Conservation (phyloP, 768 basidiomycete genomes). For the Crassisporium funariophilum region DNA sequence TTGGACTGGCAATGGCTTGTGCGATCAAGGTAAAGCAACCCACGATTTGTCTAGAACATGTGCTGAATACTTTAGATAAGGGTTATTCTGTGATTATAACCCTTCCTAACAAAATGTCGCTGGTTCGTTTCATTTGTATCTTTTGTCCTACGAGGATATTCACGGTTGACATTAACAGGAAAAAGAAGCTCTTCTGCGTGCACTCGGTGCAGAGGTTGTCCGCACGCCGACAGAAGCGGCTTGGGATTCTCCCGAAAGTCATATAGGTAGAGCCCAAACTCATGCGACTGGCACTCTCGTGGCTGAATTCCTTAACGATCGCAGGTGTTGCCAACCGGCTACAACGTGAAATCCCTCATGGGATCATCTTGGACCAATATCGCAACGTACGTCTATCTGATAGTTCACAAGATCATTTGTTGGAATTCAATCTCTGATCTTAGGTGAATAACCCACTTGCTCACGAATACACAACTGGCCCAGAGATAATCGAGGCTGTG, state of each 20-base stretch:
- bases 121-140: conserved; percentile 40
- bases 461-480: conserved; percentile 88
- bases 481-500: conserved; percentile 87
- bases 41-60: conserved; percentile 22
- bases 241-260: conserved; percentile 87
- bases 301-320: conserved; percentile 87
- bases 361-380: conserved; percentile 93
- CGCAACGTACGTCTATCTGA: conserved; percentile 55
- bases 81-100: conserved; percentile 90
- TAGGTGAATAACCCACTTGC: conserved; percentile 86
- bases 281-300: conserved; percentile 48
- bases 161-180: conserved; percentile 47
- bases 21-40: conserved; percentile 78
- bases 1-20: conserved; percentile 91
- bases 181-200: conserved; percentile 90
- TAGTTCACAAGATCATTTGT: neutral
- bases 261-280: conserved; percentile 75
- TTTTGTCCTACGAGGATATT: neutral
- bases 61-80: conserved; percentile 85
- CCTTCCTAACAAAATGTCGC: conserved; percentile 94
- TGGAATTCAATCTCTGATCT: neutral
- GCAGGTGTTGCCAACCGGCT: conserved; percentile 84
- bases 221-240: conserved; percentile 91
- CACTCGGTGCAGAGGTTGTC: conserved; percentile 91
- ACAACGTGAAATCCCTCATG: conserved; percentile 76